Percentiles rank a stretch among this genome's conserved stretches.
phyloP scores from a whole-genome alignment of 192 early-diverging fungal species.

The Phlyctochytrium planicorne region DNA sequence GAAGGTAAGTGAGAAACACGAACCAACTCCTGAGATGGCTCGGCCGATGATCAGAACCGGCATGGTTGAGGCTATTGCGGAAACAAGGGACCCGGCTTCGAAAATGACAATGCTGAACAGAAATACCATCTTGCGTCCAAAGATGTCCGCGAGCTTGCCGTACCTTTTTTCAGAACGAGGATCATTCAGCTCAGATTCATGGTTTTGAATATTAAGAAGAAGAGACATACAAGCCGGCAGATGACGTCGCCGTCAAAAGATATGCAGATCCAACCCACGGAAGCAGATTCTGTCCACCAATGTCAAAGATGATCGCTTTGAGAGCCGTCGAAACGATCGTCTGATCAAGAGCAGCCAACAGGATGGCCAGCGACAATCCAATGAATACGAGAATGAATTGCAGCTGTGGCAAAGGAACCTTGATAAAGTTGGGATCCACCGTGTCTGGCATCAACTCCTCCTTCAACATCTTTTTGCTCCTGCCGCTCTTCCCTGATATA shows the following conservation, averaged over 20 bases:
- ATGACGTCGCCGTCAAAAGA: conserved; percentile 61
- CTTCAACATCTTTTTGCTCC: no score
- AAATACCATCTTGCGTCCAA: conserved; percentile 75
- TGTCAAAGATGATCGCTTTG: conserved; percentile 10
- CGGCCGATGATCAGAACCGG: conserved; percentile 66
- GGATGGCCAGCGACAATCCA: conserved; percentile 10
- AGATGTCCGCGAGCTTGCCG: conserved; percentile 82
- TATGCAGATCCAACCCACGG: conserved; percentile 79
- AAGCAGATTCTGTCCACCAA: conserved; percentile 41
- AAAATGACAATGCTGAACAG: conserved; percentile 71
- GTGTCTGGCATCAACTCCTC: no score
- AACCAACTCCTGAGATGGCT: conserved; percentile 58
- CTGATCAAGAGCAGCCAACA: conserved; percentile 25
- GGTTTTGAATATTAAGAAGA: background rate
- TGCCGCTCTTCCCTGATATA: no score
- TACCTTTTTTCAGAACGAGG: conserved; percentile 43
- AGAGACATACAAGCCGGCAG: conserved; percentile 46
- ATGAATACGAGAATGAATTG: no score
- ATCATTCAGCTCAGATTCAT: background rate
- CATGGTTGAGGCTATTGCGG: conserved; percentile 60
- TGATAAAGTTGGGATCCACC: no score
- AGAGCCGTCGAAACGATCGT: conserved; percentile 30
- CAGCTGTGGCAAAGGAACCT: no score
- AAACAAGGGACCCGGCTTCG: conserved; percentile 70
- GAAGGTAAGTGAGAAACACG: background rate